Percentiles rank a stretch among this genome's conserved stretches.
Conservation (phyloP, 352 stramenopile genomes). For the Phytophthora syringae region DNA sequence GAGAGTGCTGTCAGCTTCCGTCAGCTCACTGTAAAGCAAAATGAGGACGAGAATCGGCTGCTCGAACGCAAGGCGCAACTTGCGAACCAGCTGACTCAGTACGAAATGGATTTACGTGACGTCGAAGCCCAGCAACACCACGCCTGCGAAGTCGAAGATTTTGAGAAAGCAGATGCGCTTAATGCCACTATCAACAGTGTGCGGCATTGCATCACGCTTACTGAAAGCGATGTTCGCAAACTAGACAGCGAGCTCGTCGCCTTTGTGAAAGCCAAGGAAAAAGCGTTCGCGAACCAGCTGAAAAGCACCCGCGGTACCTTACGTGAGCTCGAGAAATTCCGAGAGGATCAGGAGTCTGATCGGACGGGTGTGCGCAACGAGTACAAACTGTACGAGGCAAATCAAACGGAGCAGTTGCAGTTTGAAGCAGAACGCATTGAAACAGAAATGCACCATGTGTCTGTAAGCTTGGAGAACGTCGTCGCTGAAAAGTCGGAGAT, state of each 20-base stretch:
- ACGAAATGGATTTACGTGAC: constrained; percentile 77
- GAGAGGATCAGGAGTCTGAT: constrained; percentile 71
- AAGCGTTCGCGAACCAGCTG: constrained; percentile 79
- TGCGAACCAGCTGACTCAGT: constrained; percentile 74
- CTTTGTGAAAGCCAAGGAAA: constrained; percentile 81
- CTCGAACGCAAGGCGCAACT: constrained; percentile 73
- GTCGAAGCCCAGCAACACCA: constrained; percentile 87
- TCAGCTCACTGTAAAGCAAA: constrained; percentile 65
- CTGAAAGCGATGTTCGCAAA: constrained; percentile 82
- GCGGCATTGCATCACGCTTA: constrained; percentile 80
- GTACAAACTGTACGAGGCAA: constrained; percentile 66
- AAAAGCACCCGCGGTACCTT: constrained; percentile 74
- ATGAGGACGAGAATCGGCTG: constrained; percentile 77
- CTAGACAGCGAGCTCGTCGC: constrained; percentile 72
- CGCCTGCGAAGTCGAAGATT: constrained; percentile 83
- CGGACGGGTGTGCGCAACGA: constrained; percentile 54
- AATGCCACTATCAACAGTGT: constrained; percentile 86
- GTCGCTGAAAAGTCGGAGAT: constrained; percentile 78
- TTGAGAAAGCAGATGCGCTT: constrained; percentile 82
- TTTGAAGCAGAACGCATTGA: constrained; percentile 83
- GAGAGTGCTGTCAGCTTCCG: constrained; percentile 75
- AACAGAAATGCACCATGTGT: constrained; percentile 78
- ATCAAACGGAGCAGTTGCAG: constrained; percentile 78
- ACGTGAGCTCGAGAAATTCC: constrained; percentile 79
- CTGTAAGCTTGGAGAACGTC: constrained; percentile 74